Conservation (phyloP, 2,329 filamentous ascomycete species). For the Fusarium chuoi region DNA sequence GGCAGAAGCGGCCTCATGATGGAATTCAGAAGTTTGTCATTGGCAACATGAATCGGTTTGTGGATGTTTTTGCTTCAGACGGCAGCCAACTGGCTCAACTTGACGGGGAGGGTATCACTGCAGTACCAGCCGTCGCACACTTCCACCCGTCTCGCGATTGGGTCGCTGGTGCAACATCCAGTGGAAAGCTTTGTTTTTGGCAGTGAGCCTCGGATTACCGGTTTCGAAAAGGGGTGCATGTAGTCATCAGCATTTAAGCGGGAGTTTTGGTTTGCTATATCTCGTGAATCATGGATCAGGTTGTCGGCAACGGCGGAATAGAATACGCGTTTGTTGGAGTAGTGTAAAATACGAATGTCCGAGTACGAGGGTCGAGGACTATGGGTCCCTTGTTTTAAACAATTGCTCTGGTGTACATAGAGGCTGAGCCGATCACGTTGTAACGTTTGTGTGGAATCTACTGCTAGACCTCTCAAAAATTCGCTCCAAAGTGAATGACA, state of each 20-base stretch:
- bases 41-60: conserved; percentile 97
- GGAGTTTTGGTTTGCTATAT: conserved; percentile 33
- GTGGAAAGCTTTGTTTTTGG: conserved; percentile 93
- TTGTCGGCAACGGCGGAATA: neutral
- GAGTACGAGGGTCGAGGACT: conserved; percentile 6
- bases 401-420: conserved; percentile 7
- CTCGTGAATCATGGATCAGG: conserved; percentile 2
- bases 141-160: conserved; percentile 90
- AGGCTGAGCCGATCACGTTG: conserved; percentile 28
- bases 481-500: neutral
- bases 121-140: conserved; percentile 90
- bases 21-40: conserved; percentile 89
- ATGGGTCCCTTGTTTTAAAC: neutral
- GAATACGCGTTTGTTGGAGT: conserved; percentile 2
- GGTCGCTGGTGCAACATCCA: conserved; percentile 91
- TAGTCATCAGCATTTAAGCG: conserved; percentile 23
- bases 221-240: neutral
- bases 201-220: conserved; percentile 61
- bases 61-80: conserved; percentile 85
- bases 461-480: neutral
- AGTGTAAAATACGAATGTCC: neutral
- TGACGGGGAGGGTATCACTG: conserved; percentile 89
- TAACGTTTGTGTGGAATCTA: neutral
- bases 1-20: conserved; percentile 83
- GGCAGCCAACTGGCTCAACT: conserved; percentile 91